phyloP scores from a whole-genome alignment of 2,329 filamentous ascomycete genomes.

The Alternaria sp. region DNA sequence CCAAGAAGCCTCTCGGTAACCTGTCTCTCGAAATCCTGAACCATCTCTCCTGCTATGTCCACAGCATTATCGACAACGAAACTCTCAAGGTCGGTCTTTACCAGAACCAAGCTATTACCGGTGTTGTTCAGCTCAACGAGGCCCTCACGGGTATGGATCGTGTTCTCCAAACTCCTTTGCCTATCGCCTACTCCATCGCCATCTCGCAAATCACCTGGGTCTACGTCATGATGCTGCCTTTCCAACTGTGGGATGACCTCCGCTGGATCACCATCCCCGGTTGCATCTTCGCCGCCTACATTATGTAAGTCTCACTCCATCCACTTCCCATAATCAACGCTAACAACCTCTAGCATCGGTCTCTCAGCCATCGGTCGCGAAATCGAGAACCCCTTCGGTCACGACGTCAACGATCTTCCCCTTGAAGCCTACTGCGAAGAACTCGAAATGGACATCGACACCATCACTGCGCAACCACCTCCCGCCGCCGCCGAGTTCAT shows the following conservation, averaged over 20 bases:
- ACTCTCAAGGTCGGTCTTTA: slow-evolving; percentile 64
- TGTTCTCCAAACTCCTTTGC: slow-evolving; percentile 81
- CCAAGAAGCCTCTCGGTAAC: slow-evolving; percentile 76
- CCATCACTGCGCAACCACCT: slow-evolving; percentile 67
- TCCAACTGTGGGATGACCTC: slow-evolving; percentile 73
- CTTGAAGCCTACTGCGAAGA: slow-evolving; percentile 76
- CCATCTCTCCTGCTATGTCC: slow-evolving; percentile 71
- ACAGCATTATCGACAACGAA: slow-evolving; percentile 63
- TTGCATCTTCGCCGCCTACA: slow-evolving; percentile 75
- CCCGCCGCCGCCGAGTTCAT: slow-evolving; percentile 62
- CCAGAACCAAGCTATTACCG: slow-evolving; percentile 64
- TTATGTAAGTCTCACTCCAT: slow-evolving; percentile 58
- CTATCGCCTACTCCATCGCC: slow-evolving; percentile 81
- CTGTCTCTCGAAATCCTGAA: slow-evolving; percentile 82
- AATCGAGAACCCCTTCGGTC: slow-evolving; percentile 85
- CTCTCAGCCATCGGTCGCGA: slow-evolving; percentile 78
- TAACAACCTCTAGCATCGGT: slow-evolving; percentile 59
- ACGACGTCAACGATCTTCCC: slow-evolving; percentile 76
- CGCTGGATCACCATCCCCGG: slow-evolving; percentile 80
- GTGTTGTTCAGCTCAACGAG: slow-evolving; percentile 71
- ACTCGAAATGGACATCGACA: slow-evolving; percentile 75
- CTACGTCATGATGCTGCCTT: slow-evolving; percentile 80
- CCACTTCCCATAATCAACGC: not conserved
- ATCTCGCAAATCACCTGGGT: slow-evolving; percentile 88
- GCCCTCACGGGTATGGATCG: slow-evolving; percentile 75